Conservation (phyloP, 2,329 filamentous ascomycete species). For the Claviceps arundinis region DNA sequence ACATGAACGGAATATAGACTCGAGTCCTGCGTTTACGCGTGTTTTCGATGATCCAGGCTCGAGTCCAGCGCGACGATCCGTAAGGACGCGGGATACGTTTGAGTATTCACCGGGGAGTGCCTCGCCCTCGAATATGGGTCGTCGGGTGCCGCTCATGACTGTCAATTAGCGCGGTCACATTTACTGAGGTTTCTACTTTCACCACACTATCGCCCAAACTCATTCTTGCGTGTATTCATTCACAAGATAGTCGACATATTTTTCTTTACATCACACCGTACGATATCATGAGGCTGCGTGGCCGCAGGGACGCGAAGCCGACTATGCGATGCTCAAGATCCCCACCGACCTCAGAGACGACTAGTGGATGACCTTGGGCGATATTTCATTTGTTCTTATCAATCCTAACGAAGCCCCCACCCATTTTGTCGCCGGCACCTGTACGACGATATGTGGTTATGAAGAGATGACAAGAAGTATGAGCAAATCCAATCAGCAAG, state of each 20-base stretch:
- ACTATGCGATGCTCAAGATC: no score
- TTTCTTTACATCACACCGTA: no score
- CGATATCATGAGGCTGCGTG: no score
- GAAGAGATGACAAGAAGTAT: neutral
- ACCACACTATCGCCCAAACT: neutral
- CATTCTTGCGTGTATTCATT: neutral
- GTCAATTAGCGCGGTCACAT: constrained; percentile 29
- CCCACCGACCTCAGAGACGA: no score
- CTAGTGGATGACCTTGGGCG: neutral
- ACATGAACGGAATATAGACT: constrained; percentile 32
- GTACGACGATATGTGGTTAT: neutral
- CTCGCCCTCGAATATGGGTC: constrained; percentile 34
- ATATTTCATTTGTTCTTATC: constrained; percentile 2
- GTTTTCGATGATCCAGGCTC: constrained; percentile 51
- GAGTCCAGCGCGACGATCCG: constrained; percentile 35
- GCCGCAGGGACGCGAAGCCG: no score
- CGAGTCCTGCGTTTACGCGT: constrained; percentile 53
- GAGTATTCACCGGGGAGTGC: constrained; percentile 39
- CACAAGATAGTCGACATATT: neutral
- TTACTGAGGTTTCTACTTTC: neutral
- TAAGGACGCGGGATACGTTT: constrained; percentile 37
- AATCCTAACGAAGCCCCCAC: neutral
- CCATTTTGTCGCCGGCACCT: neutral
- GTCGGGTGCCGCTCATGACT: constrained; percentile 51
- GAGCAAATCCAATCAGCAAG: neutral